These are phyloP conservation scores for Sarcodon aspratus DNA, from an alignment of 768 basidiomycete species.

Conservation along the genomic window DNA sequence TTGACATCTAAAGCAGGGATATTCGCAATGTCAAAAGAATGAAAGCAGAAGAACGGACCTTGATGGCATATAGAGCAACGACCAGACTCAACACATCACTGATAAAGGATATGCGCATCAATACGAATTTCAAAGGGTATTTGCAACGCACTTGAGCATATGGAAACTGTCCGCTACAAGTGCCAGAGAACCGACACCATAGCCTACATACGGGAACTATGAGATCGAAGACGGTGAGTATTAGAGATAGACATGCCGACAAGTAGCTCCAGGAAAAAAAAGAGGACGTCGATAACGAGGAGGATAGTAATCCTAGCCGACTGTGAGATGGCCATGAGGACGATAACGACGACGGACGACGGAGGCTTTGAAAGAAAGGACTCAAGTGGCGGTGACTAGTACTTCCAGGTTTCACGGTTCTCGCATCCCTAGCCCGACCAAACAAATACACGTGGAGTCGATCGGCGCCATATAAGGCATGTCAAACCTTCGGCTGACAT, in stretches of 20 bases:
- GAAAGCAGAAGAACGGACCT: slow-evolving; percentile 26
- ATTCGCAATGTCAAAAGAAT: neutral
- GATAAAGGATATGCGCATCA: slow-evolving; percentile 4
- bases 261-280: slow-evolving; percentile 81
- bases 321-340: slow-evolving; percentile 39
- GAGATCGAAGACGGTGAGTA: neutral
- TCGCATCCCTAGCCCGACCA: too few relatives aligned
- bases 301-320: slow-evolving; percentile 66
- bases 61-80: slow-evolving; percentile 93
- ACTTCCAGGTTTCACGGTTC: neutral
- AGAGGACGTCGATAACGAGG: slow-evolving; percentile 73
- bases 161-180: slow-evolving; percentile 97
- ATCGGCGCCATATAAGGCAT: too few relatives aligned
- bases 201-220: slow-evolving; percentile 37
- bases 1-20: slow-evolving; percentile 42
- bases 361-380: neutral
- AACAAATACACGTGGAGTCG: too few relatives aligned
- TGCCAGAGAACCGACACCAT: slow-evolving; percentile 92
- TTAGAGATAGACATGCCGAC: slow-evolving; percentile 39
- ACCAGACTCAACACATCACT: slow-evolving; percentile 96
- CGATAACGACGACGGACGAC: slow-evolving; percentile 2
- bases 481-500: too few relatives aligned
- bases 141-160: slow-evolving; percentile 81
- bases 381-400: neutral
- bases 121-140: neutral